phyloP scores from a whole-genome alignment of 2,329 filamentous ascomycete species.

The Amphichorda felina region DNA sequence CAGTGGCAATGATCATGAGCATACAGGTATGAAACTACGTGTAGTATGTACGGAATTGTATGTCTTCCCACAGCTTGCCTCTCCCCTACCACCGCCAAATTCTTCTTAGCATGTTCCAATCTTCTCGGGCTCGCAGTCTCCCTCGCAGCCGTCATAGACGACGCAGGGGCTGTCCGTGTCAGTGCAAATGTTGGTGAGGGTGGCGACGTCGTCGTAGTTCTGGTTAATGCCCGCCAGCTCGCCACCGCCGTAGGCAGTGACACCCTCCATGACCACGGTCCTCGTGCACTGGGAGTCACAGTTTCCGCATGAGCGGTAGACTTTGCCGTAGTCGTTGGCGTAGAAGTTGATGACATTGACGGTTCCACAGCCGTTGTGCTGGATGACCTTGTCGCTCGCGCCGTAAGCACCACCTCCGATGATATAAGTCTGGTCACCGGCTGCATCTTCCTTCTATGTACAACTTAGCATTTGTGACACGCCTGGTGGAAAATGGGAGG shows the following conservation, averaged over 20 bases:
- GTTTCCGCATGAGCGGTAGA: conserved; percentile 35
- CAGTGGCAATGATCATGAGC: too few species aligned
- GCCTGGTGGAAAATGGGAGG: too few species aligned
- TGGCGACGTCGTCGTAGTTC: conserved; percentile 22
- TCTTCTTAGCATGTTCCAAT: not conserved
- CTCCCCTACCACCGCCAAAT: too few species aligned
- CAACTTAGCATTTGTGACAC: too few species aligned
- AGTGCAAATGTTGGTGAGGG: conserved; percentile 15
- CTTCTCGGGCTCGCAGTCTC: not conserved
- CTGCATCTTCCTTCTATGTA: conserved; percentile 7
- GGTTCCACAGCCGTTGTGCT: conserved; percentile 29
- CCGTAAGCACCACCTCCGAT: conserved; percentile 25
- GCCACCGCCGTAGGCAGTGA: conserved; percentile 25
- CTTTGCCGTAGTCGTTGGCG: conserved; percentile 29
- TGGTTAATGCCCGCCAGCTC: conserved; percentile 29
- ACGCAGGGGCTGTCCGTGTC: conserved; percentile 11
- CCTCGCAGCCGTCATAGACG: conserved; percentile 11
- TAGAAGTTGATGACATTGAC: conserved; percentile 12
- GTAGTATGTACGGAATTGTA: too few species aligned
- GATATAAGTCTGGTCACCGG: conserved; percentile 20
- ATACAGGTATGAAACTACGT: too few species aligned
- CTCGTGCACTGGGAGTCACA: conserved; percentile 19
- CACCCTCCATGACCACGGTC: conserved; percentile 30
- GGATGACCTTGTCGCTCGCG: conserved; percentile 26
- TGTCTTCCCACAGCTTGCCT: too few species aligned